Evolutionary conservation across 768 basidiomycete species (phyloP).

Genomic region (Amanita pseudoporphyria): DNA sequence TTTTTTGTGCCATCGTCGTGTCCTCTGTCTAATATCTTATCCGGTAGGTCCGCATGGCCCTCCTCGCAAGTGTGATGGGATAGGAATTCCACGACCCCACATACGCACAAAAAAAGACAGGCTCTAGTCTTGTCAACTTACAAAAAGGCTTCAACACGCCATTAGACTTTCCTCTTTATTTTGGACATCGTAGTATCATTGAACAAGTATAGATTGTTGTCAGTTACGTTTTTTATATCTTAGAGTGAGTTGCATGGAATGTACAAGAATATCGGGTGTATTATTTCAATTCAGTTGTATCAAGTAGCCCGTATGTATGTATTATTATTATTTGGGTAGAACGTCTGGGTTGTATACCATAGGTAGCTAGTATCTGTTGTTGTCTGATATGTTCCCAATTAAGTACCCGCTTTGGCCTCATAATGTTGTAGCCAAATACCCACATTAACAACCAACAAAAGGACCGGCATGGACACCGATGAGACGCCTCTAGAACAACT

Average conservation of each 20-base stretch:
- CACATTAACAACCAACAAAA: too few species aligned
- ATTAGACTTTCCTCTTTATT: too few species aligned
- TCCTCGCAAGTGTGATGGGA: constrained; percentile 24
- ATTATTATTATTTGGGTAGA: background rate
- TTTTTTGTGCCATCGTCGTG: constrained; percentile 13
- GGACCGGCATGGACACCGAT: constrained; percentile 13
- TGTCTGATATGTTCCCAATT: too few species aligned
- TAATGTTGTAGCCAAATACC: too few species aligned
- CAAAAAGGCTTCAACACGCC: background rate
- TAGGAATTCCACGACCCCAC: background rate
- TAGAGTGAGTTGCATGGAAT: background rate
- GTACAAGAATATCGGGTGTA: background rate
- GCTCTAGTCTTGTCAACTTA: background rate
- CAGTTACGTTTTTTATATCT: background rate
- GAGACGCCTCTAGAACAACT: constrained; percentile 62
- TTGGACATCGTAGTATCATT: too few species aligned
- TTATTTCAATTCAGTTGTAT: constrained; percentile 2
- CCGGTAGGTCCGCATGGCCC: constrained; percentile 24
- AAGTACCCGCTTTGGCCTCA: too few species aligned
- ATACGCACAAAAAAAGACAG: background rate
- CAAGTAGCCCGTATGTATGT: background rate
- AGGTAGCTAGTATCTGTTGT: background rate
- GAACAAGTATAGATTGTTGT: background rate
- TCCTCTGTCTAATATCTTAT: background rate
- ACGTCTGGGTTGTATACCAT: background rate